Evolutionary conservation across 192 early-diverging fungal genomes (phyloP), one percentile per base, ranked within the genome.

Genomic region (Mortierella claussenii): DNA sequence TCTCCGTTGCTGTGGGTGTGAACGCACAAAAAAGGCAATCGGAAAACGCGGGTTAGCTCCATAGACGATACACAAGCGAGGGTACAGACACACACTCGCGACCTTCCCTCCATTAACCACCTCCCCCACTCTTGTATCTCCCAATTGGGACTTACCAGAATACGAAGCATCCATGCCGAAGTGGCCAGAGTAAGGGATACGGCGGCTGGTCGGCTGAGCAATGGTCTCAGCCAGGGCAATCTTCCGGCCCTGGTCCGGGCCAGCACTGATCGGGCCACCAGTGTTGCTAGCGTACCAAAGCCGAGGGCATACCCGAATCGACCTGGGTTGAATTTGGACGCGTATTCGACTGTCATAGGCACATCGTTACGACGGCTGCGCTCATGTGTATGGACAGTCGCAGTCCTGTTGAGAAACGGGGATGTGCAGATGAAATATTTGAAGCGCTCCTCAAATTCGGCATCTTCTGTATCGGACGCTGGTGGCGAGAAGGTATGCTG

Each of bases 351-450:
- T n/a, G 57, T 69, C 32, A 66, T 40, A 28, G 66, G 69, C 3
- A 55, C 36, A 40, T 40, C 53, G 47, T 46, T 73, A 40, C 75
- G 80, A 37, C 68, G 67, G 49, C 69, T 60, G 18, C 75, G 76
- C 33, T 82, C 80, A 52, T 82, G 71, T 23, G 75, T 46, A 27
- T 83, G 80, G n/a, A 78, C 37, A 12, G 82, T 80, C 7, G 68
- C 57, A 17, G 32, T 65, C 40, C 83, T 81, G 50, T 80, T 88
- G 3, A 88, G 59, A 23, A 88, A 73, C 7, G 85, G 82, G 0
- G 87, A 88, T 20, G 87, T 88, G 37, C 82, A 84, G 48, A 88
- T 82, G 18, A 86, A 60, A 42, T 88, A 88, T 48, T 85, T 86
- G 69, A 88, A 86, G 2, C 84, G 80, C 53, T 88, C 87, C 50